phyloP scores from a whole-genome alignment of 306 rosid species.

The Acacia melanoxylon region DNA sequence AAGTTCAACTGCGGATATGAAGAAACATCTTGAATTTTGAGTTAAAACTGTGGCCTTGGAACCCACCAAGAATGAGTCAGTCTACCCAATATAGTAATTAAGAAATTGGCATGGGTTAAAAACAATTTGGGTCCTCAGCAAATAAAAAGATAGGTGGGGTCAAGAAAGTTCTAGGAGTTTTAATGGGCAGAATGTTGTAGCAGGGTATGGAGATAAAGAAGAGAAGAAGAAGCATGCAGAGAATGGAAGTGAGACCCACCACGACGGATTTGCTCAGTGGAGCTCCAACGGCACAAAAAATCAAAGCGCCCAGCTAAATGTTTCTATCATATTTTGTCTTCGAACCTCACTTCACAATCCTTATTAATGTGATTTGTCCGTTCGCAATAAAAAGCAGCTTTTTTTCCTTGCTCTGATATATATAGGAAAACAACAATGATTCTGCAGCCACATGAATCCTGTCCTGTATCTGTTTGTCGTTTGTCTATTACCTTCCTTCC shows the following conservation, averaged over 20 bases:
- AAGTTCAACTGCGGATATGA: conserved; percentile 63
- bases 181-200: background rate
- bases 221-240: background rate
- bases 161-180: conserved; percentile 10
- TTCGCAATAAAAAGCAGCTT: background rate
- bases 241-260: conserved; percentile 1
- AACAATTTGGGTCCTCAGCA: background rate
- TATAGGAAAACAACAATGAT: background rate
- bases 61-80: conserved; percentile 46
- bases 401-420: background rate
- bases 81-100: background rate
- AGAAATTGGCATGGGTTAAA: background rate
- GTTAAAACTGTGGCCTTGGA: conserved; percentile 76
- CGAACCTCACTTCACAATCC: background rate
- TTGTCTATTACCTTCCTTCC: conserved; percentile 7
- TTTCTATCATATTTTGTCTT: conserved; percentile 27
- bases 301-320: background rate
- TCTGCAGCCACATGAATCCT: conserved; percentile 3
- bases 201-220: conserved; percentile 22
- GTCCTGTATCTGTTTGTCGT: background rate
- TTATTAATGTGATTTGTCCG: background rate
- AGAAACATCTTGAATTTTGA: conserved; percentile 74
- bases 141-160: background rate
- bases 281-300: conserved; percentile 21
- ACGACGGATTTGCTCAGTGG: conserved; percentile 10